These are phyloP conservation scores for Solanum verrucosum DNA, from an alignment of 257 asterid species.

Conservation along the genomic window DNA sequence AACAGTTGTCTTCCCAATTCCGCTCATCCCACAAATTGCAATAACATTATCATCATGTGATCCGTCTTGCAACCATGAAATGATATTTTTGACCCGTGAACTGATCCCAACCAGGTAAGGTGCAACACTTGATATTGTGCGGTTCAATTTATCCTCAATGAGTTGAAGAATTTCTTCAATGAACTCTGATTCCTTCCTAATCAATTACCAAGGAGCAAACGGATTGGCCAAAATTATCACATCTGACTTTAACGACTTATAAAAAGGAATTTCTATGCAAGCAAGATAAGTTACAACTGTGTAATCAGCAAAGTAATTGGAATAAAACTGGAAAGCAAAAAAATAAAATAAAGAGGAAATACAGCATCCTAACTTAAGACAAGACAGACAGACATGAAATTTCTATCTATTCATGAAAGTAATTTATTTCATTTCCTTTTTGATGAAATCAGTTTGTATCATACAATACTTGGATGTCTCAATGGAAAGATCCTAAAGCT, in stretches of 20 bases:
- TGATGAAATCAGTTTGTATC: not conserved
- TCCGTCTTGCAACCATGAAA: not conserved
- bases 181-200: not conserved
- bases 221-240: not conserved
- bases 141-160: not conserved
- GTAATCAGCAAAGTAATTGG: not conserved
- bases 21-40: not conserved
- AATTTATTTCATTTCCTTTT: not conserved
- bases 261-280: not conserved
- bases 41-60: not conserved
- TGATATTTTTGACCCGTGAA: not conserved
- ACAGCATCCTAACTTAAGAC: not conserved
- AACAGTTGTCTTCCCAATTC: not conserved
- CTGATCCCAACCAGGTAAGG: conserved; percentile 1
- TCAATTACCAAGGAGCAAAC: not conserved
- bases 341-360: not conserved
- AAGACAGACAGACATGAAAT: not conserved
- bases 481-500: not conserved
- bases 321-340: not conserved
- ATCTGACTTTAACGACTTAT: not conserved
- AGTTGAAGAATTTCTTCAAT: not conserved
- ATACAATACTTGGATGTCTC: not conserved
- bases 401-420: not conserved
- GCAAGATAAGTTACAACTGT: not conserved
- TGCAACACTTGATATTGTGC: not conserved